Evolutionary conservation across 148 eudicot genomes (phyloP).

Genomic region (Camellia japonica): DNA sequence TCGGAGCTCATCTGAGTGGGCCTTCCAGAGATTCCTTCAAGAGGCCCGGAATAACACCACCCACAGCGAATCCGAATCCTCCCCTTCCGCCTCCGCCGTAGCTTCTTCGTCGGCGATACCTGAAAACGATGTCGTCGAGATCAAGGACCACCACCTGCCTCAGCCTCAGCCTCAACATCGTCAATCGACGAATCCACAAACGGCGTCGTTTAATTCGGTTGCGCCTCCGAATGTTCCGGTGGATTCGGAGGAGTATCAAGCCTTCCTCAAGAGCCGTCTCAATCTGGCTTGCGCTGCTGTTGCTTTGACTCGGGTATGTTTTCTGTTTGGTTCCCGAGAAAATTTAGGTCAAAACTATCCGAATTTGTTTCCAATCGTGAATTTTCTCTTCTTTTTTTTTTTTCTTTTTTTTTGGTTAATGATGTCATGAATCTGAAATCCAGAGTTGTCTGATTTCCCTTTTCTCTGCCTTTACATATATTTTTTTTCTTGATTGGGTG

Average conservation of each 20-base stretch:
- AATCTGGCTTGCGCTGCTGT: constrained; percentile 91
- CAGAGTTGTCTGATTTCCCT: not conserved
- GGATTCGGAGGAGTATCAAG: constrained; percentile 74
- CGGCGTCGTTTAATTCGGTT: constrained; percentile 29
- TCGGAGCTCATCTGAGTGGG: constrained; percentile 87
- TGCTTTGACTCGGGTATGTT: constrained; percentile 63
- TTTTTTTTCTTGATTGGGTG: too few species aligned
- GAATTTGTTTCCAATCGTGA: too few species aligned
- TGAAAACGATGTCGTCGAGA: constrained; percentile 41
- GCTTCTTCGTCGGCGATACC: constrained; percentile 21
- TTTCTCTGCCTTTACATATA: not conserved
- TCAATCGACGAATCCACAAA: not conserved
- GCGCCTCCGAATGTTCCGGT: constrained; percentile 30
- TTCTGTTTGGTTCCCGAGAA: constrained; percentile 4
- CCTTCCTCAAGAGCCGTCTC: constrained; percentile 59
- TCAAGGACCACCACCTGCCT: constrained; percentile 25
- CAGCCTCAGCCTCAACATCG: not conserved
- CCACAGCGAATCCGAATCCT: constrained; percentile 22
- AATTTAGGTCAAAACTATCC: not conserved
- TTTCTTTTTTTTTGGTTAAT: not conserved
- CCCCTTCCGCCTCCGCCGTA: constrained; percentile 15
- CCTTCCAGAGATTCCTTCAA: constrained; percentile 68
- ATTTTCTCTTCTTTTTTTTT: too few species aligned
- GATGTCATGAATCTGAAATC: not conserved
- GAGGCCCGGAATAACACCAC: constrained; percentile 22